phyloP scores from a whole-genome alignment of 2,329 filamentous ascomycete species.

The Sporothrix pseudoabietina region DNA sequence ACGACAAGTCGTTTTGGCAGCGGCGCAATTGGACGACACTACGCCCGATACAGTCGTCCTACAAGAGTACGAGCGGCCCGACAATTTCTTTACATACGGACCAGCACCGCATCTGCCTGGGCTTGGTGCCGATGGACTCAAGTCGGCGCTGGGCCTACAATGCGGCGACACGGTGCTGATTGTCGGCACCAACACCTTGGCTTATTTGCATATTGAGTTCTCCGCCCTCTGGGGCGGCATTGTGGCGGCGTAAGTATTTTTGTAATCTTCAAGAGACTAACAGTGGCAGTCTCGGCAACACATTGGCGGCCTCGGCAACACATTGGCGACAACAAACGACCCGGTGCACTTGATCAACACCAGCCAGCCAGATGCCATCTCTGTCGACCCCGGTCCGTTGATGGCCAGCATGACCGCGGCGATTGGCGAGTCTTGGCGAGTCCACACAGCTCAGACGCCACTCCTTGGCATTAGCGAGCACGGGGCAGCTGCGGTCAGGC shows the following conservation, averaged over 20 bases:
- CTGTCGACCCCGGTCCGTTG: background rate
- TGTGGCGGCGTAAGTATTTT: conserved; percentile 6
- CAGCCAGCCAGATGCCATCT: conserved; percentile 7
- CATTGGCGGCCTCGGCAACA: conserved; percentile 3
- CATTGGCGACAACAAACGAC: background rate
- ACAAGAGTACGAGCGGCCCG: conserved; percentile 24
- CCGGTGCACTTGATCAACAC: conserved; percentile 17
- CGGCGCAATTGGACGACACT: conserved; percentile 26
- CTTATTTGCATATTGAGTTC: conserved; percentile 14
- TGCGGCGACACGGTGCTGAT: conserved; percentile 6
- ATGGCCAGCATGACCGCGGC: background rate
- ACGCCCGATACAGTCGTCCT: conserved; percentile 16
- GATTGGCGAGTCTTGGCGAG: background rate
- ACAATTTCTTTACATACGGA: background rate
- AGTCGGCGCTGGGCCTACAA: background rate
- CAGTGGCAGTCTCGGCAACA: background rate
- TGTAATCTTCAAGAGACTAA: no score
- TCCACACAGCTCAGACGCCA: background rate
- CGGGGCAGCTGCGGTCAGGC: background rate
- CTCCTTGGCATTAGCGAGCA: background rate
- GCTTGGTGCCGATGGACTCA: background rate
- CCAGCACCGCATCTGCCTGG: conserved; percentile 8
- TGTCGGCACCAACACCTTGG: conserved; percentile 15
- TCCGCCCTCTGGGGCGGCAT: conserved; percentile 12
- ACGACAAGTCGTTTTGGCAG: conserved; percentile 25